phyloP scores from a whole-genome alignment of 257 asterid species.

The Fraxinus americana region DNA sequence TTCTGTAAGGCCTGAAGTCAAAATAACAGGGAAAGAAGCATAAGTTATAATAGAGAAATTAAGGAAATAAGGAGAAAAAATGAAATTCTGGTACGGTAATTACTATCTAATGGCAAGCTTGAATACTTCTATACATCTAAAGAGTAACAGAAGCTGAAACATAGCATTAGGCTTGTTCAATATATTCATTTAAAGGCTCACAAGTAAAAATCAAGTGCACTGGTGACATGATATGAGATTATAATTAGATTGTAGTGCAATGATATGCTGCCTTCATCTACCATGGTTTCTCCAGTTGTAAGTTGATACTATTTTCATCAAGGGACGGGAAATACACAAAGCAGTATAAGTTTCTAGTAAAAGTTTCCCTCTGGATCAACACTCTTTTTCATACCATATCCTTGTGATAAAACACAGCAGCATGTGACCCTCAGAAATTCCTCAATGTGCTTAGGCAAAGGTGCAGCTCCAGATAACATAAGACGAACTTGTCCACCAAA shows the following conservation, averaged over 20 bases:
- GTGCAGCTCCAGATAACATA: conserved; percentile 93
- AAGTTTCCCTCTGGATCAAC: neutral
- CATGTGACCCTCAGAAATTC: conserved; percentile 91
- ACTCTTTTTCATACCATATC: conserved; percentile 59
- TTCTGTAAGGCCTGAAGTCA: conserved; percentile 76
- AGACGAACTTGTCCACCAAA: conserved; percentile 96
- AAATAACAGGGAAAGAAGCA: neutral
- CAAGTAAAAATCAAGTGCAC: neutral
- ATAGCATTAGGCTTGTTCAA: neutral
- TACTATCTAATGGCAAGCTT: neutral
- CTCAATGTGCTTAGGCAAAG: conserved; percentile 80
- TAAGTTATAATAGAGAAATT: neutral
- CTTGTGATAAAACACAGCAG: conserved; percentile 80
- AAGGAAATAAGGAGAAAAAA: neutral
- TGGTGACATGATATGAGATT: conserved; percentile 1
- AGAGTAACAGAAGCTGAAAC: neutral
- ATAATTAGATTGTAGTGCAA: neutral
- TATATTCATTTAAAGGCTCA: neutral
- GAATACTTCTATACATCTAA: neutral
- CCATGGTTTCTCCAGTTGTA: neutral
- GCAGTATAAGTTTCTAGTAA: neutral
- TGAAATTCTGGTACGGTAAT: neutral
- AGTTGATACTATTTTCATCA: neutral
- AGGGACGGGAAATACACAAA: neutral
- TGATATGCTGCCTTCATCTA: neutral